These are phyloP conservation scores for Globisporangium orthogonon DNA, from an alignment of 352 stramenopile genomes.

Conservation along the genomic window DNA sequence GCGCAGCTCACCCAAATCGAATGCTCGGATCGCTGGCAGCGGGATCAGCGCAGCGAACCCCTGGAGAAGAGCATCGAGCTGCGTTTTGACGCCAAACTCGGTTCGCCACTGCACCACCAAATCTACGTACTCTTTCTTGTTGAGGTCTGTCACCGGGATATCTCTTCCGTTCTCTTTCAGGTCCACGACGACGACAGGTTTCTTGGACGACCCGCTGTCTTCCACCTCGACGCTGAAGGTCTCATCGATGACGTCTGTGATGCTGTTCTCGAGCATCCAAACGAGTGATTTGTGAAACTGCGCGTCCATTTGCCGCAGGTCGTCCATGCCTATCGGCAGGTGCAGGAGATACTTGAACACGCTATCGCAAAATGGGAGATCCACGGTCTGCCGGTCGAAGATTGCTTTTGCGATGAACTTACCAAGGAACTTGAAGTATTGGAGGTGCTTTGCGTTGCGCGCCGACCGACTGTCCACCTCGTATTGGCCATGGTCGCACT, in stretches of 20 bases:
- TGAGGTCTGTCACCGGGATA: slow-evolving; percentile 61
- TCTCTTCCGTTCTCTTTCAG: slow-evolving; percentile 60
- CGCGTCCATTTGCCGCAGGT: slow-evolving; percentile 70
- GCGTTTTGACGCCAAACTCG: slow-evolving; percentile 38
- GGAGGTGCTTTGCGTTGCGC: slow-evolving; percentile 21
- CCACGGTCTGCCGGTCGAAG: slow-evolving; percentile 78
- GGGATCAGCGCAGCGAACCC: slow-evolving; percentile 53
- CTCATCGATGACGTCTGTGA: slow-evolving; percentile 74
- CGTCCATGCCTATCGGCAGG: slow-evolving; percentile 31
- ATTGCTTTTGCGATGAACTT: slow-evolving; percentile 83
- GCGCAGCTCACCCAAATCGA: slow-evolving; percentile 34
- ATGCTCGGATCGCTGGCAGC: slow-evolving; percentile 17
- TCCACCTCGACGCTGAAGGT: slow-evolving; percentile 77
- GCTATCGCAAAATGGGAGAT: slow-evolving; percentile 69
- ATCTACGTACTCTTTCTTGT: slow-evolving; percentile 74
- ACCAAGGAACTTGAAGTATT: slow-evolving; percentile 62
- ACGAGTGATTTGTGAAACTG: slow-evolving; percentile 74
- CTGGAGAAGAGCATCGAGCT: slow-evolving; percentile 51
- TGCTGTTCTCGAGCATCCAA: slow-evolving; percentile 87
- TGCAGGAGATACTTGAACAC: slow-evolving; percentile 72
- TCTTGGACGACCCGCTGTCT: slow-evolving; percentile 9
- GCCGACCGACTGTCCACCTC: slow-evolving; percentile 38
- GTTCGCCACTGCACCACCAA: slow-evolving; percentile 59
- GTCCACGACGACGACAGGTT: slow-evolving; percentile 28
- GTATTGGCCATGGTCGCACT: slow-evolving; percentile 42